These are phyloP conservation scores for Fusarium caatingaense DNA, from an alignment of 2,329 filamentous ascomycete species.

Conservation along the genomic window DNA sequence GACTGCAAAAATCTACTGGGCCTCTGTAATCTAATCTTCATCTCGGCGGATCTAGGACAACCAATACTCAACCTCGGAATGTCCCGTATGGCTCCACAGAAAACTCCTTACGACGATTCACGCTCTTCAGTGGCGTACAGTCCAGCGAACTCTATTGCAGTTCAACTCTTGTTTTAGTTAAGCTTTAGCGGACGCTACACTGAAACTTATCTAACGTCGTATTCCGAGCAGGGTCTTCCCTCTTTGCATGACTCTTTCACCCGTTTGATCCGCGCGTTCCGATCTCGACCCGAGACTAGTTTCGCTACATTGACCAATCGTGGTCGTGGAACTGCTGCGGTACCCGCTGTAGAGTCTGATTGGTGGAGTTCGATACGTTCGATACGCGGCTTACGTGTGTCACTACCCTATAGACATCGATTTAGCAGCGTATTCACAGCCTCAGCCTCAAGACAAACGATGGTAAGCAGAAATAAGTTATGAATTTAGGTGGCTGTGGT, in stretches of 20 bases:
- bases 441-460: neutral
- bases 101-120: neutral
- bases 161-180: neutral
- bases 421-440: neutral
- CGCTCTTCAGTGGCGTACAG: neutral
- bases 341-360: neutral
- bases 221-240: neutral
- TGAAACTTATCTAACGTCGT: neutral
- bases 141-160: neutral
- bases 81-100: neutral
- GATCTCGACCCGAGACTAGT: neutral
- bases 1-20: too few species aligned
- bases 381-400: conserved; percentile 2
- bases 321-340: too few species aligned
- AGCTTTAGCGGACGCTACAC: neutral
- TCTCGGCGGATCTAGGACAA: neutral
- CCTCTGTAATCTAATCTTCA: too few species aligned
- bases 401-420: neutral
- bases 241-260: conserved; percentile 4
- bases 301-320: neutral
- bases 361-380: neutral
- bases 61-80: neutral
- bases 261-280: neutral
- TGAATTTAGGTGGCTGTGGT: neutral
- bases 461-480: neutral